A percentile compares a stretch with the other conserved stretches of the same genome.
Conservation (phyloP, 768 basidiomycete genomes). For the Antrodiella citrinella region DNA sequence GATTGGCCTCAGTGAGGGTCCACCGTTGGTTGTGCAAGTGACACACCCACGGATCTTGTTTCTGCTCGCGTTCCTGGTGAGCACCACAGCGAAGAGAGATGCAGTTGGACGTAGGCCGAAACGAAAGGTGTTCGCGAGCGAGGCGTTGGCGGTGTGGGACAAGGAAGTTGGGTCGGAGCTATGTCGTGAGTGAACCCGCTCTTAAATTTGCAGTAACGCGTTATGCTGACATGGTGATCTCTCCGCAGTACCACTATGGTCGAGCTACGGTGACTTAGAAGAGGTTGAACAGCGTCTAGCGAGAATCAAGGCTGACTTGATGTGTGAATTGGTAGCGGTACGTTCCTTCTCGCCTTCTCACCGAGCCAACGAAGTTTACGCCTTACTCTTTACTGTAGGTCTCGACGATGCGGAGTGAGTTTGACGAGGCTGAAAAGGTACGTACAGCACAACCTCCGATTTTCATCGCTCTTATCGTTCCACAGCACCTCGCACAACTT, state of each 20-base stretch:
- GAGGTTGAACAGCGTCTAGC: conserved; percentile 41
- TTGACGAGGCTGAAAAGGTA: conserved; percentile 53
- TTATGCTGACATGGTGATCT: no score
- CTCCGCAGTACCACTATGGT: conserved; percentile 55
- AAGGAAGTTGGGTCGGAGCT: conserved; percentile 24
- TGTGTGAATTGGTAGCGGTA: conserved; percentile 65
- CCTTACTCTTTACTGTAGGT: conserved; percentile 31
- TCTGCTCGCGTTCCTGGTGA: conserved; percentile 58
- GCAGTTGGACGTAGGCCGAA: conserved; percentile 68
- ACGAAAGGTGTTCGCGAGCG: conserved; percentile 58
- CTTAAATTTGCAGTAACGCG: no score
- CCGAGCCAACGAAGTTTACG: not conserved
- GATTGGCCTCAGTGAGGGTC: conserved; percentile 26
- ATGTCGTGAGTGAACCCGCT: no score
- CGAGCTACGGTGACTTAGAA: conserved; percentile 40
- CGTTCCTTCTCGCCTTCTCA: conserved; percentile 10
- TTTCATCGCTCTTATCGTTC: not conserved
- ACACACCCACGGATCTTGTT: conserved; percentile 66
- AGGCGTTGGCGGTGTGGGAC: conserved; percentile 48
- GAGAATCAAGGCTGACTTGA: conserved; percentile 62
- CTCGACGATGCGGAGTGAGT: conserved; percentile 60
- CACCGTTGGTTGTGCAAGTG: conserved; percentile 44
- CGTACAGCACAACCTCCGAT: conserved; percentile 12
- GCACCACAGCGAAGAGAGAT: conserved; percentile 60
- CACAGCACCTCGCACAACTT: conserved; percentile 35